phyloP scores from a whole-genome alignment of 2,329 filamentous ascomycete species.

The Grosmannia clavigera region DNA sequence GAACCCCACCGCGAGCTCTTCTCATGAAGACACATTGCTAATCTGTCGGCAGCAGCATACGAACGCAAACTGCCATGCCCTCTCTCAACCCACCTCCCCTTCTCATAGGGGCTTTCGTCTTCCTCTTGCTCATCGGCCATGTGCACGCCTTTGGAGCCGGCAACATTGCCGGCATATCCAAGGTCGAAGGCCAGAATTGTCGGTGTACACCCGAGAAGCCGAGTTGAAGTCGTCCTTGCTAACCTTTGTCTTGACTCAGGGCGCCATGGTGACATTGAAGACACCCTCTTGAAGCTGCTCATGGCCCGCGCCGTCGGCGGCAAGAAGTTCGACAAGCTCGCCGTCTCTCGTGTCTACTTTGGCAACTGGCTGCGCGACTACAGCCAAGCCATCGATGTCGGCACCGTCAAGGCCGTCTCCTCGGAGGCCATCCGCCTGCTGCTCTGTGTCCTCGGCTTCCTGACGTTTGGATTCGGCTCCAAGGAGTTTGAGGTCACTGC shows the following conservation, averaged over 20 bases:
- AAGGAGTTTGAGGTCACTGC: conserved; percentile 76
- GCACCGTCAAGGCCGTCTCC: conserved; percentile 80
- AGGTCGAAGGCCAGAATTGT: conserved; percentile 77
- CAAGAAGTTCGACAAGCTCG: conserved; percentile 82
- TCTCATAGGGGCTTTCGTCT: conserved; percentile 42
- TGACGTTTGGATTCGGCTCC: conserved; percentile 75
- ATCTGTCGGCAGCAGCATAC: neutral
- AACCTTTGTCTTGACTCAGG: conserved; percentile 25
- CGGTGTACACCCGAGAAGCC: conserved; percentile 16
- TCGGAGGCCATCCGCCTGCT: conserved; percentile 83
- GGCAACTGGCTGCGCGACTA: conserved; percentile 94
- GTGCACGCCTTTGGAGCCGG: conserved; percentile 74
- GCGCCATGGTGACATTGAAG: conserved; percentile 88
- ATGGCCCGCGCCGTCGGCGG: conserved; percentile 49
- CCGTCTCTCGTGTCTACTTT: conserved; percentile 84
- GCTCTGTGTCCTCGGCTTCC: conserved; percentile 78
- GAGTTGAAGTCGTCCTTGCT: neutral
- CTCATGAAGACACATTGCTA: neutral
- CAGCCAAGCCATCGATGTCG: conserved; percentile 86
- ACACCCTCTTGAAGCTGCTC: conserved; percentile 62
- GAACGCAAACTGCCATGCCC: conserved; percentile 27
- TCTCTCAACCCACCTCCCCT: conserved; percentile 35
- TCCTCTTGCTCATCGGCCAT: conserved; percentile 56
- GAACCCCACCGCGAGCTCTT: neutral
- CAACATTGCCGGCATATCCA: conserved; percentile 72